Evolutionary conservation across 495 filamentous ascomycete genomes (phyloP), one percentile per base, ranked within the genome.

Genomic region (Chaetomidium leptoderma): DNA sequence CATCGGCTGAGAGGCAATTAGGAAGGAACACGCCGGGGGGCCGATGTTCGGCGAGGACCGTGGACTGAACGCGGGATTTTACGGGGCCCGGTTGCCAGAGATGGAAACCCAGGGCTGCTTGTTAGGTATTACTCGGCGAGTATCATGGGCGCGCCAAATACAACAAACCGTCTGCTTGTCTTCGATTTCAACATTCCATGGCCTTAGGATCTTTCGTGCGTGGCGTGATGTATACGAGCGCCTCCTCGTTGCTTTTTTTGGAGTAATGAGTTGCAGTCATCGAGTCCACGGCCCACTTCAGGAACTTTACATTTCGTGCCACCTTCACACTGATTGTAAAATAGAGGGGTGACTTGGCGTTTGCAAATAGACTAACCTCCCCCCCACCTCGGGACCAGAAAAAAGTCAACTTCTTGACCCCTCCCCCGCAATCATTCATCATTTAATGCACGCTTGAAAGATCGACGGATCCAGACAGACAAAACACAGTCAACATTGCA

Each of bases 41-140:
- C 58, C 58, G 51, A 55, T 50, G 26, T 39, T 60, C 51, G 51
- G 58, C 58, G 30, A 11, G 3, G 17, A 16, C 42, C 1, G 26
- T 17, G 7, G n/a, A 13, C 16, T 17, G 7, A 10, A 13, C 16
- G 51, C 49, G 50, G 58, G 58, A 60, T 55, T 55, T 60, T 55
- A 55, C 51, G 43, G 58, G 36, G 40, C 17, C n/a, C n/a, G n/a
- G n/a, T n/a, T n/a, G n/a, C n/a, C n/a, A n/a, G n/a, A n/a, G n/a
- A n/a, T n/a, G n/a, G n/a, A n/a, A n/a, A n/a, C n/a, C n/a, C n/a
- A n/a, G n/a, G n/a, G n/a, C n/a, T n/a, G n/a, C n/a, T n/a, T n/a
- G n/a, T n/a, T n/a, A n/a, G n/a, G n/a, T n/a, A n/a, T n/a, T n/a
- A n/a, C n/a, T n/a, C n/a, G n/a, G n/a, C n/a, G n/a, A n/a, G n/a